Evolutionary conservation across 2,329 filamentous ascomycete species (phyloP).

Genomic region (Neofusicoccum umdonicola): DNA sequence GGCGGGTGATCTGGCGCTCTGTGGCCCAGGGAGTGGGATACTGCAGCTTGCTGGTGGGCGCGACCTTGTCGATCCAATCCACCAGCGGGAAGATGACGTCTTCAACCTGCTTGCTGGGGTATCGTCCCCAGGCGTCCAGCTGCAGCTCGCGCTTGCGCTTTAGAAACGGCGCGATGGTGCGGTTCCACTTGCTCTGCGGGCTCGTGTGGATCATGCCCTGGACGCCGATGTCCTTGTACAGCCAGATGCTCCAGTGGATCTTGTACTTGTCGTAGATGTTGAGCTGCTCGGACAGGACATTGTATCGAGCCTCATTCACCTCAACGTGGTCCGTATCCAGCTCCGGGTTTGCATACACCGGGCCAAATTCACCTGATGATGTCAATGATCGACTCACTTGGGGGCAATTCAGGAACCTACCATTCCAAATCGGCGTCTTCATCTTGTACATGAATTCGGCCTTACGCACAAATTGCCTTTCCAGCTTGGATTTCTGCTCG

Average conservation of each 20-base stretch:
- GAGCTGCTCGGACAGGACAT: slow-evolving; percentile 46
- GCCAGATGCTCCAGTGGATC: slow-evolving; percentile 56
- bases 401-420: slow-evolving; percentile 29
- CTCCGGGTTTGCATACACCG: slow-evolving; percentile 45
- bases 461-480: slow-evolving; percentile 47
- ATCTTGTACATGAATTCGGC: slow-evolving; percentile 46
- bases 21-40: slow-evolving; percentile 33
- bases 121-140: slow-evolving; percentile 56
- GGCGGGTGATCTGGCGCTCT: slow-evolving; percentile 34
- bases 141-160: slow-evolving; percentile 56
- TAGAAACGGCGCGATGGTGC: slow-evolving; percentile 51
- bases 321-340: slow-evolving; percentile 39
- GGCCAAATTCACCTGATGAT: slow-evolving; percentile 49
- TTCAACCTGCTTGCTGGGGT: slow-evolving; percentile 41
- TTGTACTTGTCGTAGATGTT: slow-evolving; percentile 52
- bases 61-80: slow-evolving; percentile 29
- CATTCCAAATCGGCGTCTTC: slow-evolving; percentile 49
- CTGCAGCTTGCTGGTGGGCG: slow-evolving; percentile 25
- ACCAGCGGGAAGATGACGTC: slow-evolving; percentile 41
- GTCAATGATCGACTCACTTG: slow-evolving; percentile 55
- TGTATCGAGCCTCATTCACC: slow-evolving; percentile 44
- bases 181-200: slow-evolving; percentile 41
- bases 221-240: slow-evolving; percentile 35
- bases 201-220: slow-evolving; percentile 30
- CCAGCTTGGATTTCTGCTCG: slow-evolving; percentile 46